Base-by-base conservation (phyloP, 176 grass and related monocot genomes). In the Dactylis glomerata region DNA sequence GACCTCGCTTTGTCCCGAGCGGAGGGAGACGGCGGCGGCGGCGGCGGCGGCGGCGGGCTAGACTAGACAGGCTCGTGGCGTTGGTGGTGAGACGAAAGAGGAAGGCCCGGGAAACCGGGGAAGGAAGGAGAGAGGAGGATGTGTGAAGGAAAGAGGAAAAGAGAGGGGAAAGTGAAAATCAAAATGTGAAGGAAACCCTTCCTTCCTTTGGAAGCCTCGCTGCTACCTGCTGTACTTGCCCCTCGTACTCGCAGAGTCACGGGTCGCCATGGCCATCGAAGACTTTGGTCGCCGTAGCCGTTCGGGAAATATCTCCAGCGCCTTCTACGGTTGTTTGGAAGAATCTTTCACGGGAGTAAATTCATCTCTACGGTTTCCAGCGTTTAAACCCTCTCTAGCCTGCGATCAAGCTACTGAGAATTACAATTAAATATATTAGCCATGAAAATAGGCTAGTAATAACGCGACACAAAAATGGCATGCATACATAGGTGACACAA, bases 41-140 rank as follows among this genome's bases (percentile, higher is more conserved):
- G 55, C 22, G 17, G 49, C 55, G 67, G 58, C 50, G 50, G 62
- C 72, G 33, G 10, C 9, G 33, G 63, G 10, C 2, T 28, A 36
- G 36, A 15, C 2, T 28, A 36, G 36, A 28, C 37, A 24, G 41
- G 26, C 52, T 23, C 0, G 32, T 38, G 14, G 85, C 1, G 23
- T 54, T 27, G 75, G 28, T 52, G 65, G 70, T 46, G 70, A 64
- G 52, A 34, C 36, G 24, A 27, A 77, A 62, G 80, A 83, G 66
- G 40, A 69, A 70, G 62, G 30, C 86, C 22, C 24, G 26, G 23
- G 67, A 63, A 79, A 41, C n/a, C 80, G 15, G 47, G 8, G 79
- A 40, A 27, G 47, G 30, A 12, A n/a, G n/a, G n/a, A 74, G 72
- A 87, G 38, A 51, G 65, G 68, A 37, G 33, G 22, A 12, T 14